Evolutionary conservation across 768 basidiomycete genomes (phyloP).

Genomic region (Pluteus cervinus): DNA sequence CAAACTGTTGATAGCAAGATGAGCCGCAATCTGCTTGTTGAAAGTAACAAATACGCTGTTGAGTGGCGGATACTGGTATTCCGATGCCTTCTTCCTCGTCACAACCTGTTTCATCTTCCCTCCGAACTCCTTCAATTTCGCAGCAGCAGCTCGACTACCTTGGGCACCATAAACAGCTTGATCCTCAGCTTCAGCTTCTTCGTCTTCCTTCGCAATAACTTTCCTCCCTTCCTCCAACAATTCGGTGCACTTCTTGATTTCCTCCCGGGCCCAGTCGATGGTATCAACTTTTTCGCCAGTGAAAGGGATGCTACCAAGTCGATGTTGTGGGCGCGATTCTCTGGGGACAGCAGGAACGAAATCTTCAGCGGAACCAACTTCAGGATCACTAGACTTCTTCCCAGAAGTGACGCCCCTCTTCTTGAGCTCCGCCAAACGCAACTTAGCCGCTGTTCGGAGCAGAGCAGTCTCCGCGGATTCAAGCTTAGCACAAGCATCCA

Average conservation of each 20-base stretch:
- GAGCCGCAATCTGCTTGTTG: constrained; percentile 88
- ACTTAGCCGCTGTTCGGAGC: constrained; percentile 69
- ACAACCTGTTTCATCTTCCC: constrained; percentile 7
- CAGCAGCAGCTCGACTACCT: constrained; percentile 4
- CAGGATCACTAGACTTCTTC: constrained; percentile 23
- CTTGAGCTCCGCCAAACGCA: constrained; percentile 51
- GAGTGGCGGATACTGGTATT: constrained; percentile 46
- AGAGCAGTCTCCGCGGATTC: constrained; percentile 82
- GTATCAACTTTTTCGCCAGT: constrained; percentile 88
- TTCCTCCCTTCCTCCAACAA: constrained; percentile 47
- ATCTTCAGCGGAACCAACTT: constrained; percentile 15
- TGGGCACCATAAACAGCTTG: constrained; percentile 5
- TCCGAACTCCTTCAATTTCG: constrained; percentile 5
- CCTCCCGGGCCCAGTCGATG: constrained; percentile 81
- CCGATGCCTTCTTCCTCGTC: constrained; percentile 11
- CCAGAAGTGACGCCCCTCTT: no score
- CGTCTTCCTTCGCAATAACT: constrained; percentile 24
- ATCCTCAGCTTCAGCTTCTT: constrained; percentile 14
- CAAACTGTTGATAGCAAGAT: constrained; percentile 73
- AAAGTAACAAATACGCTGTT: constrained; percentile 86
- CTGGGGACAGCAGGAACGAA: constrained; percentile 45
- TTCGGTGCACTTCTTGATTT: constrained; percentile 54
- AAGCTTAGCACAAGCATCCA: constrained; percentile 69
- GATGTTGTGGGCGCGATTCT: constrained; percentile 73
- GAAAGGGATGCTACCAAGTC: constrained; percentile 55